Evolutionary conservation across 75 land plant species (phyloP), one percentile per base, ranked within the genome.

Genomic region (Chamaecyparis obtusa): DNA sequence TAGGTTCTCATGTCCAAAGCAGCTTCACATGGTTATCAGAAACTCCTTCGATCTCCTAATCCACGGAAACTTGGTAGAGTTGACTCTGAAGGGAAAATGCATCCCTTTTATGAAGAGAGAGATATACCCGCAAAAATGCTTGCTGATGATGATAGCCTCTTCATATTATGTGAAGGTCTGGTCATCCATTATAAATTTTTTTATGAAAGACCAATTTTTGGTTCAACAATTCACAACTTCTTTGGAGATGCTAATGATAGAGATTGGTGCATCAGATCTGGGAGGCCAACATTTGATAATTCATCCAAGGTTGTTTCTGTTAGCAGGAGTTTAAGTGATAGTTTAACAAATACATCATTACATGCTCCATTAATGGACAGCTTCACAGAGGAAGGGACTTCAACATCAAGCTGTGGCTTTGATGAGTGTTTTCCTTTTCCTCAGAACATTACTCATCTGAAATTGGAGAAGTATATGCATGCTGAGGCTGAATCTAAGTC

Each of bases 121-220:
- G 90, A 94, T 57, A 41, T 96, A 16, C 95, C 96, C 51, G 89
- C 92, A 44, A 93, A 93, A 69, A 86, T 93, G 67, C 92, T 96
- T 71, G 92, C 98, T 14, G 98, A 95, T 75, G 74, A 77, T 24
- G 97, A 96, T 80, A 95, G 97, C 87, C 89, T 89, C 71, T 96
- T 96, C 86, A 80, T 95, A 67, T 46, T 91, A 1, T 91, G 92
- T 80, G 88, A 92, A 64, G 97, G 95, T 21, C 83, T 95, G 54
- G 89, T 83, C 9, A 64, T 96, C 6, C 98, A 96, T 88, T 96
- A 95, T 91, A 96, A 96, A 86, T 72, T 93, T 6, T 78, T 88
- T 77, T 87, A 92, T 87, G 88, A 90, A 86, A 83, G 89, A 64
- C 88, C 88, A 39, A 72, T 55, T 14, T 85, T 88, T 56, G 87